A percentile compares a stretch with the other conserved stretches of the same genome.
phyloP scores from a whole-genome alignment of 305 asterid species.

The Fraxinus nigra region DNA sequence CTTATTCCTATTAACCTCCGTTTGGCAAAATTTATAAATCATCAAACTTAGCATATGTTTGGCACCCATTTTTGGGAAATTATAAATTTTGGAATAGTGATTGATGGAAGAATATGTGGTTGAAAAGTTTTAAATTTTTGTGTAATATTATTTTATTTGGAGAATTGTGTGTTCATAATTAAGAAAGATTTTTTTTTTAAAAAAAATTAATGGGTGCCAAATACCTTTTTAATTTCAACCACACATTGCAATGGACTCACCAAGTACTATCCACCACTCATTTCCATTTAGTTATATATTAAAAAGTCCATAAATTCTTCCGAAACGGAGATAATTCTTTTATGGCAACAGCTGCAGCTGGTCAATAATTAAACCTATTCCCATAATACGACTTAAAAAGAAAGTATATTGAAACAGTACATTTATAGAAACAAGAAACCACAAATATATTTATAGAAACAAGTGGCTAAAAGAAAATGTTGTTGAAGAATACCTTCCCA shows the following conservation, averaged over 20 bases:
- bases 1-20: neutral
- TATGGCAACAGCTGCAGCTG: neutral
- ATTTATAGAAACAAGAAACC: neutral
- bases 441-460: neutral
- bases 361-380: neutral
- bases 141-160: too few relatives aligned
- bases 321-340: neutral
- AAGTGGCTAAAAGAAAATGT: constrained; percentile 9
- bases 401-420: neutral
- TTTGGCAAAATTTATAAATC: neutral
- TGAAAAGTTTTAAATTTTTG: too few relatives aligned
- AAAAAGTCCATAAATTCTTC: neutral
- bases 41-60: neutral
- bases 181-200: too few relatives aligned
- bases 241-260: neutral
- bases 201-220: too few relatives aligned
- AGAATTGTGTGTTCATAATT: too few relatives aligned
- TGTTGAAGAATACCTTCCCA: constrained; percentile 76
- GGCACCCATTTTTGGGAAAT: too few relatives aligned
- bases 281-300: neutral
- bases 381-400: neutral
- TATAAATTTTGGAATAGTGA: too few relatives aligned
- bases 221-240: neutral
- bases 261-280: neutral
- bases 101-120: too few relatives aligned